Evolutionary conservation across 164 flowering plant species (phyloP).

Genomic region (Paratinospora sagittata): DNA sequence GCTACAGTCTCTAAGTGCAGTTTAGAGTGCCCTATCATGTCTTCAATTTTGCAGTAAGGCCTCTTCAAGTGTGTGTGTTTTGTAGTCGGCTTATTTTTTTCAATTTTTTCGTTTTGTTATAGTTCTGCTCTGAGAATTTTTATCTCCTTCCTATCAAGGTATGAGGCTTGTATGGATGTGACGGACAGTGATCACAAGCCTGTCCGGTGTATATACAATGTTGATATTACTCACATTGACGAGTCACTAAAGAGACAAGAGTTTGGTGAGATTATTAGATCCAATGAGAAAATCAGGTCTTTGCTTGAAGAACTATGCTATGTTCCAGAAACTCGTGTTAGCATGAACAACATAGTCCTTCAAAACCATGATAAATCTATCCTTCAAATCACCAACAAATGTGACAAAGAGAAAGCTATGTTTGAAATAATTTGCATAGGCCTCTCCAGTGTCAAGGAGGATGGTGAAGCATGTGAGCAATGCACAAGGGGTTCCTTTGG

Average conservation of each 20-base stretch:
- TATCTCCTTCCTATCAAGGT: slow-evolving; percentile 37
- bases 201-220: slow-evolving; percentile 69
- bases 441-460: slow-evolving; percentile 45
- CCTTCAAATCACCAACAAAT: slow-evolving; percentile 64
- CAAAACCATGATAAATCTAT: slow-evolving; percentile 60
- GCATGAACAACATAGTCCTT: slow-evolving; percentile 58
- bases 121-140: slow-evolving; percentile 5
- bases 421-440: slow-evolving; percentile 68
- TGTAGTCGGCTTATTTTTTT: too few relatives aligned
- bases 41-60: slow-evolving; percentile 59
- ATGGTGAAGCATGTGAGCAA: slow-evolving; percentile 40
- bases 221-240: slow-evolving; percentile 67
- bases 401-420: slow-evolving; percentile 39
- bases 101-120: background rate
- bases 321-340: slow-evolving; percentile 74
- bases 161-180: slow-evolving; percentile 98
- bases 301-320: slow-evolving; percentile 37
- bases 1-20: slow-evolving; percentile 51
- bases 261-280: slow-evolving; percentile 55
- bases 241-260: slow-evolving; percentile 73
- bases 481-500: slow-evolving; percentile 67
- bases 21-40: slow-evolving; percentile 74
- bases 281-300: slow-evolving; percentile 49
- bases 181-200: slow-evolving; percentile 99
- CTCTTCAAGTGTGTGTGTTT: too few relatives aligned